Evolutionary conservation across 192 early-diverging fungal species (phyloP), one percentile per base, ranked within the genome.

Genomic region (Coemansia sp.): DNA sequence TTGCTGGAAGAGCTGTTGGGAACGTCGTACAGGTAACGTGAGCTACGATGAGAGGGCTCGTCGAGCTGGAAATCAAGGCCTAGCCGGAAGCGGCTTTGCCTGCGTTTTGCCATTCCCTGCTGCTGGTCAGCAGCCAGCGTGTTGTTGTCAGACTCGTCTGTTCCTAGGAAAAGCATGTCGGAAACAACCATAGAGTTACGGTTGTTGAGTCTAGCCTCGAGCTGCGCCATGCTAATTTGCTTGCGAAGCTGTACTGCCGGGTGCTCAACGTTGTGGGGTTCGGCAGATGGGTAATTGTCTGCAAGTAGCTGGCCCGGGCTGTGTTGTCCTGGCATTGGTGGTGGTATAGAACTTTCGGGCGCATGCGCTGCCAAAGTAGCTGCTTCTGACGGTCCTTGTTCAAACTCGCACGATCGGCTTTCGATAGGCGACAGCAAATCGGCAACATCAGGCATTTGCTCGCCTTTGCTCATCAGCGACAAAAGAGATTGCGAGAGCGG

Each of bases 131-230:
- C 38, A 26, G 52, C 29, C 26, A 55, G 14, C n/a, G 12, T 39
- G 22, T 37, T 22, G 56, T 19, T 23, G n/a, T 39, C n/a, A 12
- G 16, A 5, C 1, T 39, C 56, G 12, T 21, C 22, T n/a, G 53
- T 26, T 16, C 67, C 59, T n/a, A 69, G 57, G 8, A 71, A 62
- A 11, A 70, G 53, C 41, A 69, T 55, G 5, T 65, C 65, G 1
- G 68, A 56, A 23, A 80, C 59, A n/a, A 71, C 56, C 77, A 80
- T 80, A 11, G 77, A 80, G 57, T 71, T 74, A 45, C 77, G 68
- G 50, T 71, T 71, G 29, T 26, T 71, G 49, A 47, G 41, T 4
- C 64, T 54, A 7, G 57, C 61, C 48, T 67, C 68, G 14, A 74
- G 59, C 27, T 79, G 68, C 37, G 71, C 71, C 77, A 74, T 70